Percentiles rank a stretch among this genome's conserved stretches.
These are phyloP conservation scores for Kodamaea alishanica DNA, from an alignment of 1,139 yeast species.

Conservation along the genomic window DNA sequence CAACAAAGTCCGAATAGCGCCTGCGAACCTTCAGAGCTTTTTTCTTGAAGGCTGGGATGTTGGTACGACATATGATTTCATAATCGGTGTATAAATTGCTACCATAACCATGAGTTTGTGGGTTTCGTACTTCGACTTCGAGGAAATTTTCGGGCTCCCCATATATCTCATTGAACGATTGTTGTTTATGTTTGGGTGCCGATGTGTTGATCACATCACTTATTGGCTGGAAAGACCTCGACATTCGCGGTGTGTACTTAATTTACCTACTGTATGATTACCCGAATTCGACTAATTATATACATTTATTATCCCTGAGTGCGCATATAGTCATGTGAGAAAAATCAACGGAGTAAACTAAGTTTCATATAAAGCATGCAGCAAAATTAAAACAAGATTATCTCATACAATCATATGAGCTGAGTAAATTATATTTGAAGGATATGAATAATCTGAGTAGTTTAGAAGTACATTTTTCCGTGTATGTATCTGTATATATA, in stretches of 20 bases:
- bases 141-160: constrained; percentile 94
- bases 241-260: constrained; percentile 19
- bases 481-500: too few relatives aligned
- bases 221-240: constrained; percentile 46
- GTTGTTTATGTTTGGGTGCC: constrained; percentile 44
- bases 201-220: constrained; percentile 41
- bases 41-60: constrained; percentile 80
- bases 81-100: constrained; percentile 81
- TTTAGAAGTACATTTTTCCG: too few relatives aligned
- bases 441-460: too few relatives aligned
- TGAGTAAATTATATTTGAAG: not conserved
- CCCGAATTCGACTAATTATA: too few relatives aligned
- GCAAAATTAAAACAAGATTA: not conserved
- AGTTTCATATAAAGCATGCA: too few relatives aligned
- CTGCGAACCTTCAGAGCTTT: constrained; percentile 70
- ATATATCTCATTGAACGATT: constrained; percentile 76
- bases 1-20: constrained; percentile 86
- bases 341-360: too few relatives aligned
- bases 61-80: constrained; percentile 81
- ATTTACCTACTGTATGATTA: not conserved
- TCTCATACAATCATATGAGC: not conserved
- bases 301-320: too few relatives aligned
- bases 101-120: constrained; percentile 74
- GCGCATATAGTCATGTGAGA: too few relatives aligned
- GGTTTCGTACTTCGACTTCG: constrained; percentile 80